Conservation (phyloP, 306 rosid species). For the Vicia sativa region DNA sequence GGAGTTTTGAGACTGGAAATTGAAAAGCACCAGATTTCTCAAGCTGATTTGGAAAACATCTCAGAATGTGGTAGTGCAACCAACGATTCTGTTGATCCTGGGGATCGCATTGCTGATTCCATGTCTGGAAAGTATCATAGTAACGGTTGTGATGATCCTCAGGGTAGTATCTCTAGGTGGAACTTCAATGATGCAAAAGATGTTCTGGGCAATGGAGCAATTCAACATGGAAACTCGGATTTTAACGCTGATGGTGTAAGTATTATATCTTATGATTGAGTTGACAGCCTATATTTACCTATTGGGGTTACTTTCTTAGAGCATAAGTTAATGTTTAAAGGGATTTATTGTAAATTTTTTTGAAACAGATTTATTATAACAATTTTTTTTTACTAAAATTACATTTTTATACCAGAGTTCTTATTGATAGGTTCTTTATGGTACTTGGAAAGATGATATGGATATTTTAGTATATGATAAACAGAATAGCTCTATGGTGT, state of each 20-base stretch:
- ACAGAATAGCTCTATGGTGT: constrained; percentile 7
- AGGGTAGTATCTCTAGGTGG: constrained; percentile 72
- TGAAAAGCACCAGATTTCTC: constrained; percentile 87
- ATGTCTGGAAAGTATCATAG: constrained; percentile 64
- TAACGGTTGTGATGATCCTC: constrained; percentile 80
- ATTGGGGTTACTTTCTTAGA: constrained; percentile 5
- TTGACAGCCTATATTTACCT: constrained; percentile 8
- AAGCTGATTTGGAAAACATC: constrained; percentile 75
- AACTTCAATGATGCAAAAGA: constrained; percentile 62
- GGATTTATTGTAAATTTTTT: not conserved
- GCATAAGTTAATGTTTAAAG: constrained; percentile 12
- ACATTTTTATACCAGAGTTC: constrained; percentile 18
- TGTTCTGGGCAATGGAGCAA: constrained; percentile 67
- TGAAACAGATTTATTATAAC: not conserved
- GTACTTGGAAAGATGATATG: constrained; percentile 15
- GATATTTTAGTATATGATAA: constrained; percentile 21
- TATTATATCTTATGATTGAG: constrained; percentile 8
- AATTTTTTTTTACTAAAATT: not conserved
- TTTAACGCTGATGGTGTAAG: constrained; percentile 77
- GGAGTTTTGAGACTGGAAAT: constrained; percentile 91
- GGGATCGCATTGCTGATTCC: constrained; percentile 64
- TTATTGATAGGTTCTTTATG: constrained; percentile 21
- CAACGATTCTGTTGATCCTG: constrained; percentile 79
- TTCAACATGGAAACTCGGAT: constrained; percentile 61
- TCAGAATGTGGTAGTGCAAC: constrained; percentile 89